phyloP scores from a whole-genome alignment of 2,329 filamentous ascomycete genomes.

The Fonsecaea erecta region DNA sequence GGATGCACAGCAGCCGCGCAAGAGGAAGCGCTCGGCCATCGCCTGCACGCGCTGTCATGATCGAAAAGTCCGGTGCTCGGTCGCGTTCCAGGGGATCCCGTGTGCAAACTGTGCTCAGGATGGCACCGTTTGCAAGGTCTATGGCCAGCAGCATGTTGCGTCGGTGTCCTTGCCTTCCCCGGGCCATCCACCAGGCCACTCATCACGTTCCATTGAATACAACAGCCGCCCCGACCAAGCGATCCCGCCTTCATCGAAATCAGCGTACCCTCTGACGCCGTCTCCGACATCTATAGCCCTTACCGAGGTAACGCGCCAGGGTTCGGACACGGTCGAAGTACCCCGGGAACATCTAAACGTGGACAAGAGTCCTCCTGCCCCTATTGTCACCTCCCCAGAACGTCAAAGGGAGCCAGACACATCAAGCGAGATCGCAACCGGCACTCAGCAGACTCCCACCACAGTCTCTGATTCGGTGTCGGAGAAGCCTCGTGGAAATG shows the following conservation, averaged over 20 bases:
- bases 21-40: slow-evolving; percentile 40
- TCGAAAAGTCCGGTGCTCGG: slow-evolving; percentile 43
- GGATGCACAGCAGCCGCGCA: slow-evolving; percentile 8
- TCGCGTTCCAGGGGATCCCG: slow-evolving; percentile 44
- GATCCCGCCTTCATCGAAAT: not conserved
- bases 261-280: slow-evolving; percentile 23
- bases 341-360: not conserved
- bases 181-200: not conserved
- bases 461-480: not conserved
- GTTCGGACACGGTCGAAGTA: not conserved
- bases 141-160: slow-evolving; percentile 19
- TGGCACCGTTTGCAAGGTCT: slow-evolving; percentile 25
- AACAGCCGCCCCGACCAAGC: slow-evolving; percentile 16
- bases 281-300: slow-evolving; percentile 12
- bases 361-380: slow-evolving; percentile 3
- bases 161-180: slow-evolving; percentile 5
- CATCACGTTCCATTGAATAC: not conserved
- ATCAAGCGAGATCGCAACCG: not conserved
- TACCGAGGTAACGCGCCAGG: slow-evolving; percentile 15
- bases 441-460: not conserved
- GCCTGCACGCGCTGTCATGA: slow-evolving; percentile 45
- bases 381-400: not conserved
- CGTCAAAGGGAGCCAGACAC: not conserved
- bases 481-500: slow-evolving; percentile 3
- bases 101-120: slow-evolving; percentile 55